Evolutionary conservation across 306 rosid genomes (phyloP).

Genomic region (Citrullus amarus): DNA sequence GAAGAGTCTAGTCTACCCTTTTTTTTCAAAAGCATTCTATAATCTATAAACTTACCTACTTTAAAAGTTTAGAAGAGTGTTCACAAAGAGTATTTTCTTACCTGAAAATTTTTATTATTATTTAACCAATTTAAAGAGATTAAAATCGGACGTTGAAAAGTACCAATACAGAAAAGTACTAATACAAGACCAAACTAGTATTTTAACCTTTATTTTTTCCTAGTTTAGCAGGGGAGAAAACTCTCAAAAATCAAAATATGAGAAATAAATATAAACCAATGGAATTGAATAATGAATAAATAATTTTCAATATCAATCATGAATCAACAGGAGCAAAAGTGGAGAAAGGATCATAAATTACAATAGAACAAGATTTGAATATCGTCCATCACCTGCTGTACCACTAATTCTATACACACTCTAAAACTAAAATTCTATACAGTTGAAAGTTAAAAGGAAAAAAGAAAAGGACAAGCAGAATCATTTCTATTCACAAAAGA

Average conservation of each 20-base stretch:
- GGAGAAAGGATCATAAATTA: not conserved
- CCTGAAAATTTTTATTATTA: too few species aligned
- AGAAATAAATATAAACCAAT: not conserved
- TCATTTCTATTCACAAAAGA: constrained; percentile 10
- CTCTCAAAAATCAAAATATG: not conserved
- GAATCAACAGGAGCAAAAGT: not conserved
- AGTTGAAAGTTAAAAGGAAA: constrained; percentile 10
- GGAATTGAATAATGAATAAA: not conserved
- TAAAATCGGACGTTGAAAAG: too few species aligned
- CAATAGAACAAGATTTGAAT: not conserved
- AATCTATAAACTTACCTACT: too few species aligned
- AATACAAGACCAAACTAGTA: too few species aligned
- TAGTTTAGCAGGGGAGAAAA: not conserved
- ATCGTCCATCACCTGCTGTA: constrained; percentile 15
- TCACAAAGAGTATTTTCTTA: too few species aligned
- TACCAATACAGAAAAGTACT: too few species aligned
- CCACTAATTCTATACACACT: constrained; percentile 26
- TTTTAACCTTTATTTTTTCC: too few species aligned
- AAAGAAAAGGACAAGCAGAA: not conserved
- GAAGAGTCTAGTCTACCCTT: too few species aligned
- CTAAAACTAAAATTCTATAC: constrained; percentile 32
- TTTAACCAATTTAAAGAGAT: too few species aligned
- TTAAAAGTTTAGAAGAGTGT: too few species aligned
- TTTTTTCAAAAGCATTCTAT: too few species aligned
- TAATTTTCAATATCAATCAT: not conserved